Conservation (phyloP, 768 basidiomycete genomes). For the Hericium alpestre region DNA sequence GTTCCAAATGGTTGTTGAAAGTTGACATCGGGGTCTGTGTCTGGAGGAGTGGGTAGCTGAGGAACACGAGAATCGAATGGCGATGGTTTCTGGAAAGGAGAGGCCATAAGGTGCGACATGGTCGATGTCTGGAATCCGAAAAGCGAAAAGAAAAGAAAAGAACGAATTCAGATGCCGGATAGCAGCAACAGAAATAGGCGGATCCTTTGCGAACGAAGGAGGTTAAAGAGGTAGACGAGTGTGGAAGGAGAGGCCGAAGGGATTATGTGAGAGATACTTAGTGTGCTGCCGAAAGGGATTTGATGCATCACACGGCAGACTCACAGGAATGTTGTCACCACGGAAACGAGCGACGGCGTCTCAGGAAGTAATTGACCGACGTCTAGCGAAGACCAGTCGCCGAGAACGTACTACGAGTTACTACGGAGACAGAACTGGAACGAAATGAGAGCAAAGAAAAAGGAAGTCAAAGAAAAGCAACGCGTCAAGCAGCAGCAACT, state of each 20-base stretch:
- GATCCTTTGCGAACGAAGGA: neutral
- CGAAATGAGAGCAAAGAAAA: neutral
- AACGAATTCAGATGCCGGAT: neutral
- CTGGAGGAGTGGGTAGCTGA: slow-evolving; percentile 23
- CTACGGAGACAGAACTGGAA: neutral
- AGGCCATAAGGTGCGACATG: slow-evolving; percentile 17
- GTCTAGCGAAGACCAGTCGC: neutral
- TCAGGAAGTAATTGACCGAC: neutral
- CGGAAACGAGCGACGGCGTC: no score
- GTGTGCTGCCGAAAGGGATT: neutral
- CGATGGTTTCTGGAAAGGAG: slow-evolving; percentile 33
- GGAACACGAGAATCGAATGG: slow-evolving; percentile 32
- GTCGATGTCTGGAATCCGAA: neutral
- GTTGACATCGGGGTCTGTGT: slow-evolving; percentile 21
- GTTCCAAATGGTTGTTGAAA: neutral
- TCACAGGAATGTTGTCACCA: neutral
- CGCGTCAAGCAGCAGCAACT: no score
- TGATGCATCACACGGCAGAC: neutral
- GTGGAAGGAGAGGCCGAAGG: neutral
- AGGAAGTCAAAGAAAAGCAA: neutral
- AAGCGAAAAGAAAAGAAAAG: neutral
- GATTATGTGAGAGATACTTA: neutral
- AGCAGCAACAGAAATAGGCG: neutral
- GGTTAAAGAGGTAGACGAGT: neutral
- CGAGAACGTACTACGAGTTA: neutral